These are phyloP conservation scores for Powellomyces hirtus DNA, from an alignment of 192 early-diverging fungal genomes.

Conservation along the genomic window DNA sequence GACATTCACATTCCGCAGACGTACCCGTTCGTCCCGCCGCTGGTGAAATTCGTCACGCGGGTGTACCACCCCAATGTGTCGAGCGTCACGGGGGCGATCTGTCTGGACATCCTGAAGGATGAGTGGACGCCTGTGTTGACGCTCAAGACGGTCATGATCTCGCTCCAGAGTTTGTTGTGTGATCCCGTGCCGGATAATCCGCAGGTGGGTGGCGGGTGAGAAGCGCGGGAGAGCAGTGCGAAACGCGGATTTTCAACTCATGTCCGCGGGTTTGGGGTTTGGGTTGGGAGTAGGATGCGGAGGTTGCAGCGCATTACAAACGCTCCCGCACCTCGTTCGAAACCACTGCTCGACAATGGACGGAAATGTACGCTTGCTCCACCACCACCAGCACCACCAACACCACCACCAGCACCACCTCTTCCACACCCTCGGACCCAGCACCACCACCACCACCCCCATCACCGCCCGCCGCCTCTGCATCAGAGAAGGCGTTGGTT, in stretches of 20 bases:
- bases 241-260: too few relatives aligned
- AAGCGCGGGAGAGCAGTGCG: too few relatives aligned
- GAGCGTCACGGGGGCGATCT: slow-evolving; percentile 77
- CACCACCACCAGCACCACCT: neutral
- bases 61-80: slow-evolving; percentile 99
- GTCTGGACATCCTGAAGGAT: slow-evolving; percentile 94
- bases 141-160: slow-evolving; percentile 93
- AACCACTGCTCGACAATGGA: slow-evolving; percentile 87
- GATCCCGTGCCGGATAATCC: slow-evolving; percentile 96
- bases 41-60: slow-evolving; percentile 84
- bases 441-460: neutral
- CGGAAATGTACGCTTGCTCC: slow-evolving; percentile 44
- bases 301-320: slow-evolving; percentile 87
- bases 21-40: slow-evolving; percentile 96
- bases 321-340: slow-evolving; percentile 85
- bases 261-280: too few relatives aligned
- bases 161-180: slow-evolving; percentile 88
- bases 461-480: neutral
- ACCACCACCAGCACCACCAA: neutral
- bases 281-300: neutral
- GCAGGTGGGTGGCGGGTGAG: too few relatives aligned
- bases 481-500: slow-evolving; percentile 6
- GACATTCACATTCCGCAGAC: slow-evolving; percentile 90
- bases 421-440: neutral
- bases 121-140: slow-evolving; percentile 97